phyloP scores from a whole-genome alignment of 306 rosid species.

The Medicago ruthenica region DNA sequence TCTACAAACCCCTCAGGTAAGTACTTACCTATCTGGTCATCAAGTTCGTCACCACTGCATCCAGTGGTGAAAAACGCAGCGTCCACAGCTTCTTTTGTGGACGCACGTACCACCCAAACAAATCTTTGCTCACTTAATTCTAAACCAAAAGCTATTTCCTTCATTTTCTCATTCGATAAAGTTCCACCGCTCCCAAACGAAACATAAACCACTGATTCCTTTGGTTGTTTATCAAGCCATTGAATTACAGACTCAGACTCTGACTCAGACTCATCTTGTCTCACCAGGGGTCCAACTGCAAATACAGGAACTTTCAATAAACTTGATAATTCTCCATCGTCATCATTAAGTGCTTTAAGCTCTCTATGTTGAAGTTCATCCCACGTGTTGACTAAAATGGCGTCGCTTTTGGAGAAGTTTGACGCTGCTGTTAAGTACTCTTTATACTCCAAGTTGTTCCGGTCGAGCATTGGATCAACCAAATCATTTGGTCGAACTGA shows the following conservation, averaged over 20 bases:
- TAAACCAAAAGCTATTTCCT: conserved; percentile 68
- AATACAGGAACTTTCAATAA: conserved; percentile 42
- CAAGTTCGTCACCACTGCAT: not conserved
- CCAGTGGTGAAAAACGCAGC: conserved; percentile 34
- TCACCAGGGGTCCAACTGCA: conserved; percentile 62
- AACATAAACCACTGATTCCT: conserved; percentile 59
- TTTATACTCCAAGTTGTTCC: conserved; percentile 39
- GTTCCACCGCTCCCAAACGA: conserved; percentile 77
- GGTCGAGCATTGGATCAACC: conserved; percentile 47
- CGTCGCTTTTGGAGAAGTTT: not conserved
- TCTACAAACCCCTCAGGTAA: conserved; percentile 33
- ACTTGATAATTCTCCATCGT: conserved; percentile 22
- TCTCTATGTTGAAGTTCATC: conserved; percentile 29
- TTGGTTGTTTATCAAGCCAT: conserved; percentile 64
- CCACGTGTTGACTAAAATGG: conserved; percentile 42
- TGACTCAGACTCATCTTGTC: conserved; percentile 7
- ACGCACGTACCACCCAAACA: conserved; percentile 71
- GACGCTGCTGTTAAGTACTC: not conserved
- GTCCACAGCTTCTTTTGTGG: conserved; percentile 26
- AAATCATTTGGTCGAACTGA: conserved; percentile 47
- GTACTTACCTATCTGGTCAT: not conserved
- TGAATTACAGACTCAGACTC: not conserved
- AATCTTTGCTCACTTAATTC: conserved; percentile 65
- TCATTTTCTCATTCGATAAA: conserved; percentile 55
- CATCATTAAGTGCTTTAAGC: not conserved